Evolutionary conservation across 345 rosid species (phyloP), one percentile per base, ranked within the genome.

Genomic region (Dipteronia dyeriana): DNA sequence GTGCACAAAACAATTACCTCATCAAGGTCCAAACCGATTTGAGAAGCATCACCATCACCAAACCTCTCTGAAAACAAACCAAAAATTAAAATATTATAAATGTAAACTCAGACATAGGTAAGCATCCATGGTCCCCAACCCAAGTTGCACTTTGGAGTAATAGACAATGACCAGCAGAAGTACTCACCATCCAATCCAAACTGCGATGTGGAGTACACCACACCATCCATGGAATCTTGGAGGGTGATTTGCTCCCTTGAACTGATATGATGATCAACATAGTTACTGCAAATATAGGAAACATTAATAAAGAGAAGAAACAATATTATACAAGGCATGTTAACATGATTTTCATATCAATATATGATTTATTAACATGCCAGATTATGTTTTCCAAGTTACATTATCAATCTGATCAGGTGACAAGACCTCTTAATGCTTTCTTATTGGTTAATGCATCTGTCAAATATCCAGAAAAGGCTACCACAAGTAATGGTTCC

Each of bases 221-320:
- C 97, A 62, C 96, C 97, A 71, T 97, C 98, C 99, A 94, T 91
- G 66, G 93, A 90, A 81, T 97, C 99, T 82, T 97, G 99, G 34
- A 97, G 98, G 51, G 99, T 97, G 79, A 97, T 97, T 74, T 97
- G 99, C 88, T 97, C 99, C 85, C 90, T 90, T 68, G 97, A 82
- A 86, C 99, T 94, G 75, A 97, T 78, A 71, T 97, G 99, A 86
- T 91, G 98, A 85, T 97, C 99, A 68, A 92, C 97, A 78, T 90
- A 94, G 84, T 89, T 92, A 79, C 99, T 97, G 95, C 90, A 83
- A 75, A 20, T 77, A 74, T 67, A 71, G 60, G 43, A 76, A 67
- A 75, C 39, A 70, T 81, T 72, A 82, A 59, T 7, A 79, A 45
- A 64, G 17, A 25, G 76, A 47, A 41, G 20, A 53, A 47, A 38